phyloP scores from a whole-genome alignment of 805 yeast genomes.

The Saturnispora kantuleensis region DNA sequence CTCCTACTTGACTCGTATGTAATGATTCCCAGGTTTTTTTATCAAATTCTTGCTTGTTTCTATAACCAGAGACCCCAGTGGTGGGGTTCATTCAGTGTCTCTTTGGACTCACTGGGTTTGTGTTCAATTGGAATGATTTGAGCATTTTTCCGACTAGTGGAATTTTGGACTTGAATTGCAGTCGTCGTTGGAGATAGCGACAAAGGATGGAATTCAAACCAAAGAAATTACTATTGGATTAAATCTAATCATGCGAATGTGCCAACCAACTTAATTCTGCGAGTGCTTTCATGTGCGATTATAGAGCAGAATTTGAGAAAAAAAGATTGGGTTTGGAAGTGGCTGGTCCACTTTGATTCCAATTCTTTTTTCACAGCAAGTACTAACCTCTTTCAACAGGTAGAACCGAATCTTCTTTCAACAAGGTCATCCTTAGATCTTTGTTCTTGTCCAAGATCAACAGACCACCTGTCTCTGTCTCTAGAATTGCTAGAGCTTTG shows the following conservation, averaged over 20 bases:
- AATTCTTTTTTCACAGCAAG: conserved; percentile 9
- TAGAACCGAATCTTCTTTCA: conserved; percentile 98
- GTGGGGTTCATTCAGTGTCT: background rate
- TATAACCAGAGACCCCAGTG: conserved; percentile 3
- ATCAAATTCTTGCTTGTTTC: conserved; percentile 19
- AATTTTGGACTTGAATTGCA: background rate
- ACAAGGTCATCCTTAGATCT: conserved; percentile 90
- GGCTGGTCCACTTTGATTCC: background rate
- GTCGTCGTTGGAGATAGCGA: conserved; percentile 1
- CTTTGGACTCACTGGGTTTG: conserved; percentile 7
- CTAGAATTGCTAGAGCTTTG: conserved; percentile 81
- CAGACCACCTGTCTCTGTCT: conserved; percentile 98
- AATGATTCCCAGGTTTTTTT: conserved; percentile 13
- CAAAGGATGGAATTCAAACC: background rate
- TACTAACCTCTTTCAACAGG: conserved; percentile 35
- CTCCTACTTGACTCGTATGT: conserved; percentile 99
- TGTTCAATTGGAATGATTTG: background rate
- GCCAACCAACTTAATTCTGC: conserved; percentile 17
- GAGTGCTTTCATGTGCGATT: conserved; percentile 29
- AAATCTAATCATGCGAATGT: too few relatives aligned
- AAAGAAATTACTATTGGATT: too few relatives aligned
- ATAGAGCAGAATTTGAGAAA: conserved; percentile 39
- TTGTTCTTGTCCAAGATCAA: conserved; percentile 96
- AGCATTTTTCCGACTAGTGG: background rate
- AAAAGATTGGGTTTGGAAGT: background rate